Base-by-base conservation (phyloP, 1,139 yeast genomes). In the Meyerozyma sp. region DNA sequence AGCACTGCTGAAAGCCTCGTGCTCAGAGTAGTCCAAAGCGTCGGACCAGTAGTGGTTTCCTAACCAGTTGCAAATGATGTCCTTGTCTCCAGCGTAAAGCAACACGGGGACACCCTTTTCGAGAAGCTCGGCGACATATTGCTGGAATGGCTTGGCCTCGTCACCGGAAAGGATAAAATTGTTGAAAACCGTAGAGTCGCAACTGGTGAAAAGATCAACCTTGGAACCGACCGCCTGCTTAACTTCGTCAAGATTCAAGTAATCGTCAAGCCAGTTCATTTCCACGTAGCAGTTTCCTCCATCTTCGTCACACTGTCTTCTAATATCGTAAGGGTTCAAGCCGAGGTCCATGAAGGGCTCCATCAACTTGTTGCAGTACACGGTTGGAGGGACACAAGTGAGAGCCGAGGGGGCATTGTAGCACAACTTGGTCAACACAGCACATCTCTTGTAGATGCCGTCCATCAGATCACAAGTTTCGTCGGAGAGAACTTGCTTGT, bases 281-380 rank as follows among this genome's bases (percentile, higher is more conserved):
- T 77, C 83, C 25, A 69, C 70, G 62, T 84, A 85, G 59, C 93
- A 85, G 44, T 73, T 62, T 13, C 67, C 73, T 25, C 69, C 66
- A 4, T 69, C 72, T 35, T 68, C 75, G 40, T 65, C 82, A 61
- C 90, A 84, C 28, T 66, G 68, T 40, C 67, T 67, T 59, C 91
- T 74, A 48, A 85, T 79, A 57, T 85, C 94, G 57, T 84, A 85
- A 29, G 76, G 77, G 58, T 84, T 85, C 56, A 79, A 68, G 4
- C 87, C 85, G 2, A 87, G 81, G 36, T 73, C 68, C 36, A 60
- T 64, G 54, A 75, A 81, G 9, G 86, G 84, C 2, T 66, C 72
- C 61, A 73, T 61, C 57, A 79, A 70, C 44, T 65, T 68, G 26
- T 16, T 30, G 49, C 68, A 64, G 59, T 75, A 79, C 14, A 74